Base-by-base conservation (phyloP, 805 yeast genomes). In the Pichia ethanolica region DNA sequence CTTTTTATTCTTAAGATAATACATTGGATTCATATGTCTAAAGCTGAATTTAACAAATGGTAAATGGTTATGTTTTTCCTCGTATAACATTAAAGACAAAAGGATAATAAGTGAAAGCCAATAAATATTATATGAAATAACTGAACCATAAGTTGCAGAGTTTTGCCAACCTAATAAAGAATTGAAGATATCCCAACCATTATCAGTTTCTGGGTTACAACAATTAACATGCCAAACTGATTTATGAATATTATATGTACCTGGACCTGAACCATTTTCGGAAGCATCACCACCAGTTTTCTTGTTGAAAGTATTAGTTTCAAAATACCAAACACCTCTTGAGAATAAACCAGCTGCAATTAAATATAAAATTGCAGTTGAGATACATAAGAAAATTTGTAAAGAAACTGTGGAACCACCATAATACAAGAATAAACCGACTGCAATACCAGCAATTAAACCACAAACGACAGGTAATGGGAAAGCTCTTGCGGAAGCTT, bases 131-230 rank as follows among this genome's bases (percentile, higher is more conserved):
- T 91, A 91, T 44, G 90, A 79, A 47, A 91, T 71, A 52, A 91
- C 90, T 5, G 97, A 88, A 50, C 97, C 96, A 65, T 87, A 78
- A 56, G 96, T 89, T 52, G 97, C 98, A 47, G 96, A 79, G 71
- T 91, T 91, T 72, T 89, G 96, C 99, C 99, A 91, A 54, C 98
- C 99, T 55, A 91, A 73, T 50, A 91, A 68, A 30, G 97, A 88
- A 64, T 91, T 91, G 77, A 91, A 91, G 53, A 91, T 82, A 78
- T 89, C 96, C 98, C 98, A 91, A 72, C 97, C 98, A 59, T 83
- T 82, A 69, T 85, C 91, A 51, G 76, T 73, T 68, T 85, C 90
- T 42, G 97, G 97, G 70, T 89, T 89, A 74, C 98, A 91, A 72
- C 97, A 91, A 77, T 91, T 89, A 53, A 91, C 95, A 71, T 91